Evolutionary conservation across 441 rosid genomes (phyloP).

Genomic region (Brassica balearica): DNA sequence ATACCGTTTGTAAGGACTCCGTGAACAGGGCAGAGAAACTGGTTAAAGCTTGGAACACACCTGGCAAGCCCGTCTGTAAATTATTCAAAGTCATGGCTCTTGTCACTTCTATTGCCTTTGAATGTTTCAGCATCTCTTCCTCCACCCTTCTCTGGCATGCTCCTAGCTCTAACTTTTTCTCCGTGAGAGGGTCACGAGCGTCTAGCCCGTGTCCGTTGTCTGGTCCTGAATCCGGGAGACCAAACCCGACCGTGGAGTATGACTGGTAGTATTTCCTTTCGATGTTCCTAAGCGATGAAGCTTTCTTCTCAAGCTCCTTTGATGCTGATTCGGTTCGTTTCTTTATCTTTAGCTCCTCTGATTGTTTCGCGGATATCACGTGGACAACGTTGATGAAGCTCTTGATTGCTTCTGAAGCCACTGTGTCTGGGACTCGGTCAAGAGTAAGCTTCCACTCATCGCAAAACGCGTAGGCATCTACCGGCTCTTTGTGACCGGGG

Average conservation of each 20-base stretch:
- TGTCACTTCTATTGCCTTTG: conserved; percentile 87
- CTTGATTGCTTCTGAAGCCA: conserved; percentile 96
- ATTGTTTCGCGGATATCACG: conserved; percentile 74
- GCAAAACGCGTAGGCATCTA: conserved; percentile 67
- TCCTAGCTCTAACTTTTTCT: conserved; percentile 86
- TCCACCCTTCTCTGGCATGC: conserved; percentile 85
- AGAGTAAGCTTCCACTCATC: conserved; percentile 98
- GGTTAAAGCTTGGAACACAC: conserved; percentile 88
- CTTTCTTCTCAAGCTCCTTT: conserved; percentile 90
- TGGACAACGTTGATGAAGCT: conserved; percentile 85
- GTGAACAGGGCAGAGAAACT: conserved; percentile 81
- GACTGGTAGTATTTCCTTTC: conserved; percentile 93
- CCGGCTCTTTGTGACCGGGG: conserved; percentile 44
- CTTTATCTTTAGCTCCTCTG: conserved; percentile 79
- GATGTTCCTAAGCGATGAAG: conserved; percentile 80
- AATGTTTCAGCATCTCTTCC: conserved; percentile 89
- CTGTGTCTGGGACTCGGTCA: conserved; percentile 94
- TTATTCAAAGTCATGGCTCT: conserved; percentile 87
- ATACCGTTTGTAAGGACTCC: conserved; percentile 70
- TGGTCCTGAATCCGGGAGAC: conserved; percentile 70
- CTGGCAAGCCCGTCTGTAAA: conserved; percentile 92
- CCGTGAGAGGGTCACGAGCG: conserved; percentile 84
- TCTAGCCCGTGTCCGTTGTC: conserved; percentile 72
- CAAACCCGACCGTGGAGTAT: conserved; percentile 86
- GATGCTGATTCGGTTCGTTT: conserved; percentile 76